A percentile compares a stretch with the other conserved stretches of the same genome.
These are phyloP conservation scores for Tricholoma matsutake DNA, from an alignment of 768 basidiomycete genomes.

Conservation along the genomic window DNA sequence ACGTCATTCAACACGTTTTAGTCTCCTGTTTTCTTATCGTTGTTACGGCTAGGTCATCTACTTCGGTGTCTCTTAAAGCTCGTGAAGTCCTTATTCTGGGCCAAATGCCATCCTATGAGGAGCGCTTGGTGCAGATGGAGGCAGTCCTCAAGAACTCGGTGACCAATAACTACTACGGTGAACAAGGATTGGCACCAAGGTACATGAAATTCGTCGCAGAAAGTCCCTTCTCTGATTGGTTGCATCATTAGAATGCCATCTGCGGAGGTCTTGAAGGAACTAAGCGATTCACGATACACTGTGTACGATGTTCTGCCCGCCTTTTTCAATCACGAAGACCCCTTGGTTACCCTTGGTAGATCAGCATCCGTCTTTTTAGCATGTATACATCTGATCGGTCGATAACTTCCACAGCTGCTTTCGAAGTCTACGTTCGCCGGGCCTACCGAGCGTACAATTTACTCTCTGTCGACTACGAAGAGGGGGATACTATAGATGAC, in stretches of 20 bases:
- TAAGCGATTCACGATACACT: conserved; percentile 94
- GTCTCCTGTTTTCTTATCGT: background rate
- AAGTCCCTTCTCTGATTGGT: background rate
- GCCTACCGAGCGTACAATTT: conserved; percentile 94
- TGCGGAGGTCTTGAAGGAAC: conserved; percentile 82
- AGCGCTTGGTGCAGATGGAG: conserved; percentile 93
- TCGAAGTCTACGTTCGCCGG: conserved; percentile 94
- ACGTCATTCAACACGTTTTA: conserved; percentile 22
- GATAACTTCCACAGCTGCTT: conserved; percentile 56
- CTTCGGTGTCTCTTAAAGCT: conserved; percentile 87
- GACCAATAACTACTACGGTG: conserved; percentile 86
- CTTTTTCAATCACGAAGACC: conserved; percentile 88
- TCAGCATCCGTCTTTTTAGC: conserved; percentile 7
- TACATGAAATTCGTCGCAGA: conserved; percentile 23
- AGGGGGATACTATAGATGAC: conserved; percentile 82
- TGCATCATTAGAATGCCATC: conserved; percentile 64
- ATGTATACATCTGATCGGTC: background rate
- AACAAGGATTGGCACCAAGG: conserved; percentile 64
- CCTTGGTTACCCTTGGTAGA: conserved; percentile 80
- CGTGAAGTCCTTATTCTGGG: conserved; percentile 95
- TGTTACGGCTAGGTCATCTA: conserved; percentile 67
- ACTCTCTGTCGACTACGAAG: conserved; percentile 91
- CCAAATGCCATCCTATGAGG: conserved; percentile 96
- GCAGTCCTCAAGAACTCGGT: conserved; percentile 87
- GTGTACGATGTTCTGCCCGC: conserved; percentile 96